These are phyloP conservation scores for Diaporthe eres DNA, from an alignment of 2,329 filamentous ascomycete species.

Conservation along the genomic window DNA sequence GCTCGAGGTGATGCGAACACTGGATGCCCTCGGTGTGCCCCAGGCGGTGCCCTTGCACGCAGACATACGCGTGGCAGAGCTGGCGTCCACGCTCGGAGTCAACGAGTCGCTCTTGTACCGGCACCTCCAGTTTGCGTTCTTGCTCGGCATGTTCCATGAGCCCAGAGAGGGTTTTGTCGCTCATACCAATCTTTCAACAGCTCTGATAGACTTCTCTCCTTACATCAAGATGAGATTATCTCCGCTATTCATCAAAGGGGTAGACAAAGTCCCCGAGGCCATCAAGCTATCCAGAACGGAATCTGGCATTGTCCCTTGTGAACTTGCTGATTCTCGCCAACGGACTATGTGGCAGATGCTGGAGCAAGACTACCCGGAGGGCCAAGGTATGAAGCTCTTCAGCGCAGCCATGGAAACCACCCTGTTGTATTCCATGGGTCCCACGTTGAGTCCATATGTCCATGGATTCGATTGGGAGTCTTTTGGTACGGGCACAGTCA, in stretches of 20 bases:
- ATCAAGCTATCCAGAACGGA: constrained; percentile 4
- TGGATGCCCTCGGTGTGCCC: neutral
- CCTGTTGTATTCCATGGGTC: neutral
- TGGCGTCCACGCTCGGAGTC: neutral
- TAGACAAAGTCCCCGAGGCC: constrained; percentile 37
- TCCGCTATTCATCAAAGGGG: constrained; percentile 33
- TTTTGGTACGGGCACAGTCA: neutral
- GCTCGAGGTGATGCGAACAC: constrained; percentile 5
- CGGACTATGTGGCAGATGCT: constrained; percentile 34
- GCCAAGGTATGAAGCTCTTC: constrained; percentile 22
- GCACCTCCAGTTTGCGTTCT: constrained; percentile 42
- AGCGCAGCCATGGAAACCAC: constrained; percentile 14
- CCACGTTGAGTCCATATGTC: neutral
- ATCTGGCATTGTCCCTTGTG: constrained; percentile 8
- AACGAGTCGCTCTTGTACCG: constrained; percentile 21
- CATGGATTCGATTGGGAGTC: constrained; percentile 1
- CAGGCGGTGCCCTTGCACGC: neutral
- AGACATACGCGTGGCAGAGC: neutral
- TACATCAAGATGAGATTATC: constrained; percentile 35
- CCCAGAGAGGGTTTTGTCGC: constrained; percentile 37
- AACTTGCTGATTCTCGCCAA: constrained; percentile 33
- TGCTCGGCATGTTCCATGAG: constrained; percentile 41
- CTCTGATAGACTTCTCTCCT: constrained; percentile 29
- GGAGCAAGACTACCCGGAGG: constrained; percentile 35
- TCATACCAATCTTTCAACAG: constrained; percentile 40